A percentile compares a stretch with the other conserved stretches of the same genome.
Conservation (phyloP, 306 rosid species). For the Malus domestica region ASM211411v1 NC_041791.1:7825501-7826000, state of each 20-base stretch:
- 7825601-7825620: not conserved
- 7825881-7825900: slow-evolving; percentile 90
- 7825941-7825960: slow-evolving; percentile 97
- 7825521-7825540: not conserved
- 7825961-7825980: slow-evolving; percentile 82
- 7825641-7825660: slow-evolving; percentile 16
- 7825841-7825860: slow-evolving; percentile 79
- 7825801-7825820: slow-evolving; percentile 44
- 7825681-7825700: slow-evolving; percentile 97
- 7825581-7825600: not conserved
- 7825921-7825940: slow-evolving; percentile 86
- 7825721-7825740: slow-evolving; percentile 97
- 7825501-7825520: too few relatives aligned
- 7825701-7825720: slow-evolving; percentile 98
- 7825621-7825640: not conserved
- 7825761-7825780: slow-evolving; percentile 95
- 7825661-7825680: slow-evolving; percentile 63
- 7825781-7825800: slow-evolving; percentile 85
- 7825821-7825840: slow-evolving; percentile 34
- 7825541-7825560: not conserved
- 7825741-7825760: slow-evolving; percentile 96
- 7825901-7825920: slow-evolving; percentile 58
- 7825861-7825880: slow-evolving; percentile 90
- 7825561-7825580: not conserved
- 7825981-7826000: slow-evolving; percentile 65